A percentile compares a stretch with the other conserved stretches of the same genome.
These are phyloP conservation scores for Hymenotorrendiella dingleyae DNA, from an alignment of 2,329 filamentous ascomycete genomes.

Conservation along the genomic window DNA sequence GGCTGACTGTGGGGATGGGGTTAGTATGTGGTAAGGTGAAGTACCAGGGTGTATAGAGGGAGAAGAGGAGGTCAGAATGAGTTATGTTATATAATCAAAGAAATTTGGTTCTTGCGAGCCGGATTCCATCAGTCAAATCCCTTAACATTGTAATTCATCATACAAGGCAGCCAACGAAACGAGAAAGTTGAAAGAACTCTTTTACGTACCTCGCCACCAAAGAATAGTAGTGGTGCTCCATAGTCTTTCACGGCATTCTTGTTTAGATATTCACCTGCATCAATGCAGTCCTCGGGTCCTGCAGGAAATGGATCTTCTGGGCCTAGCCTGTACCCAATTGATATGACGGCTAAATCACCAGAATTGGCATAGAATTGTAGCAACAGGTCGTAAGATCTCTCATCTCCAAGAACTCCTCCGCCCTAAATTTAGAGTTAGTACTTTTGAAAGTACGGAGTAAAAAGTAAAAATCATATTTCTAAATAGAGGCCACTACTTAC, in stretches of 20 bases:
- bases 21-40: conserved; percentile 1
- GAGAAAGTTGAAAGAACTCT: too few relatives aligned
- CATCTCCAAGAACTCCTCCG: conserved; percentile 34
- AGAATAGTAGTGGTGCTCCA: conserved; percentile 37
- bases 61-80: conserved; percentile 6
- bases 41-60: neutral
- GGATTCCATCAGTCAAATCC: conserved; percentile 14
- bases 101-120: neutral
- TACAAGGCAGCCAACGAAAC: too few relatives aligned
- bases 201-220: conserved; percentile 38
- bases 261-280: conserved; percentile 48
- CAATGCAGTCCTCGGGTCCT: conserved; percentile 49
- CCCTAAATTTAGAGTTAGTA: too few relatives aligned
- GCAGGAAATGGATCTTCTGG: conserved; percentile 53
- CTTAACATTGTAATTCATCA: too few relatives aligned
- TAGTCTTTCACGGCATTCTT: conserved; percentile 39
- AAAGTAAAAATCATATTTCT: too few relatives aligned
- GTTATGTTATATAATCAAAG: conserved; percentile 6
- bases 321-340: conserved; percentile 53
- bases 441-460: too few relatives aligned
- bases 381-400: conserved; percentile 31
- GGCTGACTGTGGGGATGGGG: conserved; percentile 34
- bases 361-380: conserved; percentile 45
- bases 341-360: conserved; percentile 43
- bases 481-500: too few relatives aligned